phyloP scores from a whole-genome alignment of 108 stramenopile genomes.

The Cyclostephanos tholiformis region DNA sequence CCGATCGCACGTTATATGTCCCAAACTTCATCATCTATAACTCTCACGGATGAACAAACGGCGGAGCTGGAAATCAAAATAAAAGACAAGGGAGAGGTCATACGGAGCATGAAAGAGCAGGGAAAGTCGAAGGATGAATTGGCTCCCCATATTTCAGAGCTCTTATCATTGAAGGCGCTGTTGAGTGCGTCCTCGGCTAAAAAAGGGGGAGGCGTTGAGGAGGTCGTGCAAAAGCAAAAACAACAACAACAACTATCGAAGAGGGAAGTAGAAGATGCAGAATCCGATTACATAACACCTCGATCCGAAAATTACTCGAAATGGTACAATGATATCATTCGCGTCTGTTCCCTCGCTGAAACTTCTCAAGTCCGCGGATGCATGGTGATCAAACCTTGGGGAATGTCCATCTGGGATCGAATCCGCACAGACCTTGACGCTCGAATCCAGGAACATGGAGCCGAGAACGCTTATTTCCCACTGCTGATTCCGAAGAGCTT shows the following conservation, averaged over 20 bases:
- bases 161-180: conserved; percentile 71
- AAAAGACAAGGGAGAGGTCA: conserved; percentile 74
- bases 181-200: conserved; percentile 60
- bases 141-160: conserved; percentile 70
- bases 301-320: conserved; percentile 89
- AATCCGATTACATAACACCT: conserved; percentile 90
- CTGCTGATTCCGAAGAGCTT: conserved; percentile 96
- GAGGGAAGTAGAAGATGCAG: conserved; percentile 47
- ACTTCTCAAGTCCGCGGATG: conserved; percentile 94
- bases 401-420: conserved; percentile 96
- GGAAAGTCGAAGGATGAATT: conserved; percentile 72
- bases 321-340: conserved; percentile 97
- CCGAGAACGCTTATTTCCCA: conserved; percentile 97
- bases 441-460: conserved; percentile 88
- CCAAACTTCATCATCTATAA: conserved; percentile 10
- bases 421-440: conserved; percentile 88
- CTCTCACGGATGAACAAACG: conserved; percentile 54
- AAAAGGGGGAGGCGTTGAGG: conserved; percentile 46
- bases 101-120: conserved; percentile 70
- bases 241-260: conserved; percentile 30
- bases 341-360: conserved; percentile 91
- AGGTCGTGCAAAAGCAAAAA: conserved; percentile 35
- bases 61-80: conserved; percentile 68
- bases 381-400: conserved; percentile 99
- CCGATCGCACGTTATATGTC: conserved; percentile 19